Evolutionary conservation across 2,329 filamentous ascomycete species (phyloP).

Genomic region (Xylaria sp.): DNA sequence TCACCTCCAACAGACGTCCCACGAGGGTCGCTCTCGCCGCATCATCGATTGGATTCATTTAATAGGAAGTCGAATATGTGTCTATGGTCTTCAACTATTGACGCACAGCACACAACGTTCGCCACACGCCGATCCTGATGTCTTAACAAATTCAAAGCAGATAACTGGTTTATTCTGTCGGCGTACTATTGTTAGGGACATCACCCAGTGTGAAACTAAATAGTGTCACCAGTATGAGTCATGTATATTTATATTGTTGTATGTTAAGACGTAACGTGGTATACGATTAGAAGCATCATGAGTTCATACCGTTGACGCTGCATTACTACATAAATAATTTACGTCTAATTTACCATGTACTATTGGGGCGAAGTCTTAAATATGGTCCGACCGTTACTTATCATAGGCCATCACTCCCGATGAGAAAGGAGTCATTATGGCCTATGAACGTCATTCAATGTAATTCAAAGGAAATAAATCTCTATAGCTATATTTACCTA

Average conservation of each 20-base stretch:
- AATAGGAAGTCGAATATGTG: neutral
- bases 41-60: neutral
- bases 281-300: neutral
- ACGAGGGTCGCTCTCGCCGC: neutral
- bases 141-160: neutral
- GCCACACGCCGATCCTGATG: neutral
- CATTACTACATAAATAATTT: neutral
- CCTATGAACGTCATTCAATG: neutral
- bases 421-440: neutral
- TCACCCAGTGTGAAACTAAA: neutral
- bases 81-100: neutral
- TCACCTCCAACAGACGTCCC: neutral
- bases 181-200: neutral
- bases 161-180: neutral
- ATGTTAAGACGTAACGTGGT: constrained; percentile 28
- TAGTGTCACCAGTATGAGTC: constrained; percentile 23
- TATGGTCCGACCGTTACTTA: neutral
- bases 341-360: neutral
- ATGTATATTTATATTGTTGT: constrained; percentile 40
- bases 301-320: neutral
- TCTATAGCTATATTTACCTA: neutral
- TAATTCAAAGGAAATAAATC: neutral
- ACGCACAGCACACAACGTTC: neutral
- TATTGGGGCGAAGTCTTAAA: neutral
- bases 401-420: neutral